Evolutionary conservation across 2,329 filamentous ascomycete species (phyloP), one percentile per base, ranked within the genome.

Genomic region (Microdochium paspali): DNA sequence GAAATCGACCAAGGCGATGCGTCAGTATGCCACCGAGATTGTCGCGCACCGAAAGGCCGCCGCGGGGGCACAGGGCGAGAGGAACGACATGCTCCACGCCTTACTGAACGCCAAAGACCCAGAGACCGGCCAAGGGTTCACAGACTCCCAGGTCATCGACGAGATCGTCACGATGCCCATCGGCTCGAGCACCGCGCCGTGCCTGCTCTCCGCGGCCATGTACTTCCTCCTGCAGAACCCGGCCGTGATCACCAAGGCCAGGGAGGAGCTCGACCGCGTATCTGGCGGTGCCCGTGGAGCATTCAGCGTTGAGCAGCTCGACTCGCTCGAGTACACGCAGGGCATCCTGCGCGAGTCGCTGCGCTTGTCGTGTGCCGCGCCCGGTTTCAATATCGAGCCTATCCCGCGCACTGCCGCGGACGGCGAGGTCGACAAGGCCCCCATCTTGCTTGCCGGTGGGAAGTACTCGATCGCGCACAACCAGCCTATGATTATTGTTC

Each of bases 131-230:
- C 67, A 72, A 49, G 64, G 64, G 2, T 67, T 87, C 53, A 73
- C 66, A 4, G 76, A 85, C 4, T 74, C 75, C 10, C 76, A 78
- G 50, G 73, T 85, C 44, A 72, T 84, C 44, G 80, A 85, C 61
- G 83, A 87, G 59, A 80, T 87, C 53, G 77, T 85, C 46, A 76
- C 76, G 2, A 84, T 87, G 68, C 74, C 84, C 35, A 80, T 81
- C 46, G 78, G 75, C 3, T 73, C 67, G 59, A 71, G 67, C 57
- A 76, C 73, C 0, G 68, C 72, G 3, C 72, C 72, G 2, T 71
- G 68, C 49, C 63, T 67, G 55, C 57, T 75, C 50, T 66, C 62
- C 51, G 67, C 63, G 7, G 63, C 66, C 9, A 71, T 80, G 50
- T 72, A 74, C 53, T 70, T 75, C 45, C 64, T 82, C 2, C 52